These are phyloP conservation scores for Apiospora malaysiana DNA, from an alignment of 2,329 filamentous ascomycete species.

Conservation along the genomic window DNA sequence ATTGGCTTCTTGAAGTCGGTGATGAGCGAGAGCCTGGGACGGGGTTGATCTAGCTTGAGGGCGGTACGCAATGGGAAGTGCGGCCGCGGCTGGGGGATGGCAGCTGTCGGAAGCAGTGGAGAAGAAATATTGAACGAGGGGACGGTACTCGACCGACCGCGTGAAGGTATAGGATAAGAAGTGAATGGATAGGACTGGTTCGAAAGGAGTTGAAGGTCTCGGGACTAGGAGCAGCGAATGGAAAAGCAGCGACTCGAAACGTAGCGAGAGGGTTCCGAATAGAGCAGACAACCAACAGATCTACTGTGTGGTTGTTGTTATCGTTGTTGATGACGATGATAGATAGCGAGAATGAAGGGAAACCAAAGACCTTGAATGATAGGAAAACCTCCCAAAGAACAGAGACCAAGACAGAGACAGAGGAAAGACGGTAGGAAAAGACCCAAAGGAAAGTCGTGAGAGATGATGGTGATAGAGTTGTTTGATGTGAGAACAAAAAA, in stretches of 20 bases:
- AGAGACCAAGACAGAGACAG: slow-evolving; percentile 29
- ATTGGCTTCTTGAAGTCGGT: slow-evolving; percentile 42
- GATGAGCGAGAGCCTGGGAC: slow-evolving; percentile 50
- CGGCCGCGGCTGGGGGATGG: slow-evolving; percentile 49
- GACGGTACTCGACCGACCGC: slow-evolving; percentile 27
- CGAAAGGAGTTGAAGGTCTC: neutral
- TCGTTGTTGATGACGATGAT: slow-evolving; percentile 11
- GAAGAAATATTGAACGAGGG: slow-evolving; percentile 39
- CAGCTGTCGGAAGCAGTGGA: slow-evolving; percentile 38
- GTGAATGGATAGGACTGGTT: neutral
- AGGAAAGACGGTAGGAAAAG: slow-evolving; percentile 33
- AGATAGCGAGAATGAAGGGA: neutral
- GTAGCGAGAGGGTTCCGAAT: slow-evolving; percentile 24
- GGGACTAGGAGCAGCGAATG: neutral
- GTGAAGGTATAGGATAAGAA: neutral
- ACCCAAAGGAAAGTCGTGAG: slow-evolving; percentile 36
- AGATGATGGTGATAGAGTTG: slow-evolving; percentile 27
- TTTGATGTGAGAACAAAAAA: slow-evolving; percentile 28
- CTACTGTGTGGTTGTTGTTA: slow-evolving; percentile 18
- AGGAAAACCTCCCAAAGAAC: slow-evolving; percentile 33
- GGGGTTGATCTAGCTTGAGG: slow-evolving; percentile 34
- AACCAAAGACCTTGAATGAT: slow-evolving; percentile 30
- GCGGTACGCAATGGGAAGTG: slow-evolving; percentile 49
- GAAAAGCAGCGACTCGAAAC: slow-evolving; percentile 7
- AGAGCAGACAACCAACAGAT: slow-evolving; percentile 27